Evolutionary conservation across 257 asterid genomes (phyloP).

Genomic region (Primulina tabacum): DNA sequence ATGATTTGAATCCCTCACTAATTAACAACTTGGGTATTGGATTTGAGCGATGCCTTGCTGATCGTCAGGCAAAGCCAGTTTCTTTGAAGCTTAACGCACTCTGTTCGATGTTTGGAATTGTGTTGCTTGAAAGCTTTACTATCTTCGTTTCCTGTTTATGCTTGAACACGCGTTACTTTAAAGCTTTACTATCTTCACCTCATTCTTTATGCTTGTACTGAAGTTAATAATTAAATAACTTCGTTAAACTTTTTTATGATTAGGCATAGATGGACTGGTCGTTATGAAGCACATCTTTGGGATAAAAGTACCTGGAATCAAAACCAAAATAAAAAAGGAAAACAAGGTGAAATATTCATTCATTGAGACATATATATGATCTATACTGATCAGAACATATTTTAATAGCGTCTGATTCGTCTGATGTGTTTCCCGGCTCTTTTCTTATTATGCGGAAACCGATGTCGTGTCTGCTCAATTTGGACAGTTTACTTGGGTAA

Average conservation of each 20-base stretch:
- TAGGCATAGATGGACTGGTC: conserved; percentile 99
- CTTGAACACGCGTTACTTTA: neutral
- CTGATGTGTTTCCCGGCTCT: conserved; percentile 35
- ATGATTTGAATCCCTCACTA: conserved; percentile 13
- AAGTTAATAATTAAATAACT: conserved; percentile 16
- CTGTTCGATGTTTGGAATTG: neutral
- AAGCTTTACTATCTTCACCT: conserved; percentile 7
- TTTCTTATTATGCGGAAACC: conserved; percentile 29
- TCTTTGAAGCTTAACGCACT: conserved; percentile 25
- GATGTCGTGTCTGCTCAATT: conserved; percentile 32
- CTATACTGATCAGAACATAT: conserved; percentile 19
- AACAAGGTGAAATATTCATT: conserved; percentile 64
- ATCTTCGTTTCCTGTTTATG: neutral
- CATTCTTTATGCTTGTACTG: neutral
- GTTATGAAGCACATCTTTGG: conserved; percentile 99
- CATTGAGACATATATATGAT: neutral
- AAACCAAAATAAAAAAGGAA: conserved; percentile 95
- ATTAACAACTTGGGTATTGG: conserved; percentile 13
- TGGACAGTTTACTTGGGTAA: conserved; percentile 92
- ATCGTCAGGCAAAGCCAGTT: conserved; percentile 14
- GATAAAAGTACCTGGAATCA: conserved; percentile 99
- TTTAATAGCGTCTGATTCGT: conserved; percentile 28
- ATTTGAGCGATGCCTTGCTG: conserved; percentile 13
- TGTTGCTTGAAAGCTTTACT: conserved; percentile 11
- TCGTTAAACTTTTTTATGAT: conserved; percentile 23